A percentile compares a stretch with the other conserved stretches of the same genome.
Conservation (phyloP, 768 basidiomycete species). For the Podaxis rugospora region DNA sequence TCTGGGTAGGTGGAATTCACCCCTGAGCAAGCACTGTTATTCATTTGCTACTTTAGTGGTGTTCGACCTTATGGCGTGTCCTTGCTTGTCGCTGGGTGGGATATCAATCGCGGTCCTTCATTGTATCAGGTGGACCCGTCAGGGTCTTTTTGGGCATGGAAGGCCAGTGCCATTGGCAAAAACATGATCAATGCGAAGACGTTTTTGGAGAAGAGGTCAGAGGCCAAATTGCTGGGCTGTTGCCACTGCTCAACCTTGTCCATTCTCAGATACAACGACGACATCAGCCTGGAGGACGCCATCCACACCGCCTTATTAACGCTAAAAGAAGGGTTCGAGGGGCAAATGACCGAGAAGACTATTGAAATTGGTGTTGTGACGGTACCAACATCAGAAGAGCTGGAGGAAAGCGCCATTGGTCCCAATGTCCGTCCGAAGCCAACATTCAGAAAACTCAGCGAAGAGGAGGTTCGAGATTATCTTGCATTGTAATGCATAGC, state of each 20-base stretch:
- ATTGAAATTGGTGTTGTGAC: slow-evolving; percentile 98
- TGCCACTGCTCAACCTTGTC: slow-evolving; percentile 18
- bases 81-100: slow-evolving; percentile 95
- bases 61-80: slow-evolving; percentile 99
- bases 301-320: slow-evolving; percentile 98
- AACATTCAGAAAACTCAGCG: slow-evolving; percentile 91
- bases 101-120: slow-evolving; percentile 89
- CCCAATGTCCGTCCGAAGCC: slow-evolving; percentile 71
- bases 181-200: slow-evolving; percentile 99
- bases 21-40: slow-evolving; percentile 15
- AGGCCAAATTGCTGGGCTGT: slow-evolving; percentile 18
- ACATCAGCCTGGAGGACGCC: slow-evolving; percentile 97
- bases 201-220: slow-evolving; percentile 96
- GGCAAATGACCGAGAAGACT: slow-evolving; percentile 99
- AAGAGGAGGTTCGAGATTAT: slow-evolving; percentile 97
- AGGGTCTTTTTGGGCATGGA: slow-evolving; percentile 99
- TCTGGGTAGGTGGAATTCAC: slow-evolving; percentile 66
- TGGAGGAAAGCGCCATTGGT: slow-evolving; percentile 66
- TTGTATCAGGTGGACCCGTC: slow-evolving; percentile 99
- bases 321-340: slow-evolving; percentile 98
- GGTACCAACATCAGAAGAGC: slow-evolving; percentile 69
- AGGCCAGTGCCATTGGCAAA: slow-evolving; percentile 98
- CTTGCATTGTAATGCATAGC: slow-evolving; percentile 60
- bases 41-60: slow-evolving; percentile 58
- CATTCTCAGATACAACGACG: slow-evolving; percentile 87